A percentile compares a stretch with the other conserved stretches of the same genome.
Evolutionary conservation across 495 filamentous ascomycete species (phyloP).

Genomic region (Neurospora sp.): DNA sequence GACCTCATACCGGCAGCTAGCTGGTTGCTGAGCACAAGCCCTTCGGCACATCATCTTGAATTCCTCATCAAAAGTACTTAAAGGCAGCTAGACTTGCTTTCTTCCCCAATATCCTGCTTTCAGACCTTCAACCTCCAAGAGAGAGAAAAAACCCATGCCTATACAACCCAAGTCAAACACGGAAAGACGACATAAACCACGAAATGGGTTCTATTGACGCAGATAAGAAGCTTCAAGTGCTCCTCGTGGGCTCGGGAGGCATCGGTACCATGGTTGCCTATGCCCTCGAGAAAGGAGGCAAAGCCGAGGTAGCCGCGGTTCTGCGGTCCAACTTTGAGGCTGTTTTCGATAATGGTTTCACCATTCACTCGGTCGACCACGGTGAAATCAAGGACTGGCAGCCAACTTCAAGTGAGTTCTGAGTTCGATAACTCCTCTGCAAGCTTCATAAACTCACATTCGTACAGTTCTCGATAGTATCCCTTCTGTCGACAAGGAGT

Average conservation of each 20-base stretch:
- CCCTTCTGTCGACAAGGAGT: slow-evolving; percentile 26
- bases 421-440: neutral
- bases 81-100: neutral
- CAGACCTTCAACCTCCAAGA: neutral
- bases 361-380: slow-evolving; percentile 25
- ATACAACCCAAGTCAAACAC: neutral
- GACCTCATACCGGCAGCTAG: neutral
- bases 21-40: neutral
- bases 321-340: slow-evolving; percentile 28
- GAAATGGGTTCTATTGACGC: slow-evolving; percentile 4
- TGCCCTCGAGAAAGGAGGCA: slow-evolving; percentile 20
- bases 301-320: slow-evolving; percentile 22
- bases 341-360: slow-evolving; percentile 17
- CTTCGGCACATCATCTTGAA: neutral
- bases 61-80: neutral
- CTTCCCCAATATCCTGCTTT: neutral
- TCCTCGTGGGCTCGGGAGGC: slow-evolving; percentile 30
- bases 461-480: slow-evolving; percentile 25
- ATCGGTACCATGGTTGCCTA: slow-evolving; percentile 32
- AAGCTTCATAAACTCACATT: neutral
- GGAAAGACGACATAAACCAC: neutral
- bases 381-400: slow-evolving; percentile 19
- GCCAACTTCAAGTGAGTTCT: slow-evolving; percentile 11
- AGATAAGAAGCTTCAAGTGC: slow-evolving; percentile 16
- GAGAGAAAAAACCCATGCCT: neutral